A percentile compares a stretch with the other conserved stretches of the same genome.
phyloP scores from a whole-genome alignment of 2,329 filamentous ascomycete genomes.

The Xylaria sp. region DNA sequence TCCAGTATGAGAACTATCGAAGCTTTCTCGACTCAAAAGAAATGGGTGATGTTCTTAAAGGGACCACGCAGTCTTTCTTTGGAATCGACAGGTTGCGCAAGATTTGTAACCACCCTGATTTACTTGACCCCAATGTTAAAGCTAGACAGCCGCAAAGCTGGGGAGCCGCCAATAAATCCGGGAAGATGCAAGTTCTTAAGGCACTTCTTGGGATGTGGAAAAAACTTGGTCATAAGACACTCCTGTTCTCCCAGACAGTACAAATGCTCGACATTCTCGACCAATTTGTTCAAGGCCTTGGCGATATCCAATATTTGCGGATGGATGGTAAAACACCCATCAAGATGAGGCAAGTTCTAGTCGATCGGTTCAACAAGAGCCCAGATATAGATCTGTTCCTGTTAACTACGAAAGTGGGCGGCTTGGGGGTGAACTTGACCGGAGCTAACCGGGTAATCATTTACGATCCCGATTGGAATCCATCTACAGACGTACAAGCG shows the following conservation, averaged over 20 bases:
- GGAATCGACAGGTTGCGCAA: slow-evolving; percentile 94
- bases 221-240: slow-evolving; percentile 87
- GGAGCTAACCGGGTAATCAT: slow-evolving; percentile 97
- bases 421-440: slow-evolving; percentile 92
- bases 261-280: slow-evolving; percentile 97
- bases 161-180: slow-evolving; percentile 81
- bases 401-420: slow-evolving; percentile 94
- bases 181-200: slow-evolving; percentile 96
- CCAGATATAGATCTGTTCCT: slow-evolving; percentile 87
- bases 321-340: slow-evolving; percentile 96
- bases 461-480: slow-evolving; percentile 99
- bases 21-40: slow-evolving; percentile 84
- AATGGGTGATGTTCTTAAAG: slow-evolving; percentile 82
- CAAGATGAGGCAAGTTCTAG: slow-evolving; percentile 86
- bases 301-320: slow-evolving; percentile 78
- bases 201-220: slow-evolving; percentile 90
- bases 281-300: slow-evolving; percentile 75
- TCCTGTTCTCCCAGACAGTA: slow-evolving; percentile 92
- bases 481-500: slow-evolving; percentile 94
- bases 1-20: slow-evolving; percentile 84
- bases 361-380: slow-evolving; percentile 91
- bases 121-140: slow-evolving; percentile 72
- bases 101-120: slow-evolving; percentile 96
- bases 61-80: slow-evolving; percentile 81
- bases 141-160: slow-evolving; percentile 76